Evolutionary conservation across 768 basidiomycete genomes (phyloP), one percentile per base, ranked within the genome.

Genomic region (Tremella mesenterica): DNA sequence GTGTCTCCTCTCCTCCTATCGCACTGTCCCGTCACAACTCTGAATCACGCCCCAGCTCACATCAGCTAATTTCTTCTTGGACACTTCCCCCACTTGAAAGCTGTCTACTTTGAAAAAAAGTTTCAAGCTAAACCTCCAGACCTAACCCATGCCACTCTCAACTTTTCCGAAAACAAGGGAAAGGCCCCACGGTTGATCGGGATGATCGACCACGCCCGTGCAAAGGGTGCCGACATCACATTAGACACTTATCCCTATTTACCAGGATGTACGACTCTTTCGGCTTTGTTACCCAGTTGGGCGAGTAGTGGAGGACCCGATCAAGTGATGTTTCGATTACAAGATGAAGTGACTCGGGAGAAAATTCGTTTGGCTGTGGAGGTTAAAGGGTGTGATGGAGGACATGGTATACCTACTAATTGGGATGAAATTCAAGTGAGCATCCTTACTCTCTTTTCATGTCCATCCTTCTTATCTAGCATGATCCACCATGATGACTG

Each of bases 171-270:
- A 29, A 72, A 72, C 58, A 50, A 55, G 7, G 69, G 67, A n/a
- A 48, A 54, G 41, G 70, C 69, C 3, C 60, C 56, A 4, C 49
- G 61, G 36, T 56, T 72, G n/a, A 25, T 70, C 14, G 41, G 44
- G 0, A 60, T 69, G 56, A 64, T 72, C 27, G 67, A 68, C 38
- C 13, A 54, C 10, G 48, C 66, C 12, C 43, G 60, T 14, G n/a
- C 38, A 1, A 33, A 52, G 20, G 70, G 70, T 5, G 56, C 57
- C 2, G 67, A 70, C 33, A 56, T 72, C 30, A 58, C 57, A 0
- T 56, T 72, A 34, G 70, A 72, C 48, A 70, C 69, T 3, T 72
- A 72, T 45, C 70, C 70, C 4, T 72, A 72, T 46, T 31, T 69
- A 14, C 69, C 70, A 5, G 67, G 69, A 23, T 64, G 60, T 34